Evolutionary conservation across 1,284 basidiomycete genomes (phyloP).

Genomic region (Trichosporon asahii): DNA sequence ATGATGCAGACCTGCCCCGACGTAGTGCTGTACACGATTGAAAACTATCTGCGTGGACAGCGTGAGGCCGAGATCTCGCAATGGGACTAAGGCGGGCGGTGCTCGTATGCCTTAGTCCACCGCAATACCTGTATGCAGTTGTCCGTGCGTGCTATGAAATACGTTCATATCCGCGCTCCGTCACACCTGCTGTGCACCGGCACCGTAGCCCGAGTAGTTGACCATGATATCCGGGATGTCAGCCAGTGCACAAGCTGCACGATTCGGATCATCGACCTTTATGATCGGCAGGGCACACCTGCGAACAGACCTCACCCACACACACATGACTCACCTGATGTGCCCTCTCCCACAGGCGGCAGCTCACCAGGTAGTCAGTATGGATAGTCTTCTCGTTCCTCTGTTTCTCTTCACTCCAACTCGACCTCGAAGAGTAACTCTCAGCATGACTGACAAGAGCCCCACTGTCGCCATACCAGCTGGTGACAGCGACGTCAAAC

Average conservation of each 20-base stretch:
- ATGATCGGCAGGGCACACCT: not conserved
- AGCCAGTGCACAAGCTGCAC: not conserved
- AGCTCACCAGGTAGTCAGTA: not conserved
- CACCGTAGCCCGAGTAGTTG: too few relatives aligned
- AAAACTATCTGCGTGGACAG: not conserved
- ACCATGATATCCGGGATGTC: too few relatives aligned
- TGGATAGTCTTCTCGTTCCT: not conserved
- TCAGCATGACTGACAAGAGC: not conserved
- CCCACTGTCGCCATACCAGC: not conserved
- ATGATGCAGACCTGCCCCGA: not conserved
- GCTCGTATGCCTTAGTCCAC: not conserved
- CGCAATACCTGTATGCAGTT: not conserved
- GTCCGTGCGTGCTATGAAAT: not conserved
- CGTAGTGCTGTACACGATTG: not conserved
- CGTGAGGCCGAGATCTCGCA: not conserved
- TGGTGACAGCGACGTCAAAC: not conserved
- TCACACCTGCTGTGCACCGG: too few relatives aligned
- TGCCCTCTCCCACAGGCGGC: not conserved
- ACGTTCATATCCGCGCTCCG: too few relatives aligned
- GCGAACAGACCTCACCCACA: not conserved
- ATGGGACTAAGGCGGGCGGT: not conserved
- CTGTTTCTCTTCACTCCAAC: not conserved
- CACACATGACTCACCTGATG: not conserved
- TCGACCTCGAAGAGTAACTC: not conserved
- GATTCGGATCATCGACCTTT: too few relatives aligned